Conservation (phyloP, 345 rosid genomes). For the rapeseed (Brassica napus) region Da-Ae NC_063439.1:746001-746500, state of each 20-base stretch:
- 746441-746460: no score
- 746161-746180: no score
- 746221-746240: slow-evolving; percentile 40
- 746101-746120: no score
- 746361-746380: slow-evolving; percentile 14
- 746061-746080: no score
- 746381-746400: background rate
- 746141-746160: no score
- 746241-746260: background rate
- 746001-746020: no score
- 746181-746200: background rate
- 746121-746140: no score
- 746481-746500: slow-evolving; percentile 55
- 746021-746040: no score
- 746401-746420: background rate
- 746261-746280: slow-evolving; percentile 33
- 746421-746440: background rate
- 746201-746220: slow-evolving; percentile 42
- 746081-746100: no score
- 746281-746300: slow-evolving; percentile 56
- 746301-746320: background rate
- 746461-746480: slow-evolving; percentile 10
- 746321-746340: slow-evolving; percentile 17
- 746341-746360: slow-evolving; percentile 26
- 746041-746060: no score